Base-by-base conservation (phyloP, 176 grass and related monocot species). In the Juncus inflexus region DNA sequence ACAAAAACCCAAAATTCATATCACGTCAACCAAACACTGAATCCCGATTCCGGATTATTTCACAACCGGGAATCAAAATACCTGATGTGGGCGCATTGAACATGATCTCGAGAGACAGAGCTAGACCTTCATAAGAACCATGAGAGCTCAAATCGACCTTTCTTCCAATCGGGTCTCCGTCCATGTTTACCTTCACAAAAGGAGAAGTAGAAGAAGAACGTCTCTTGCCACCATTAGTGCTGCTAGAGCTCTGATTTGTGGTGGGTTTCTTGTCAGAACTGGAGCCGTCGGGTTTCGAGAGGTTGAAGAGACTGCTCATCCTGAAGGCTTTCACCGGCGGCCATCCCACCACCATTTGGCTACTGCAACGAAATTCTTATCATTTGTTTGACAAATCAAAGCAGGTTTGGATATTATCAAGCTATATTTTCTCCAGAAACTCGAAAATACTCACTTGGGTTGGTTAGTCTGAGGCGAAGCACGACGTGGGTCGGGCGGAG, bases 281-380 rank as follows among this genome's bases (percentile, higher is more conserved):
- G 6, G 52, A 3, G 13, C n/a, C 16, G 16, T 61, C 55, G 9
- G 36, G 60, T 62, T 77, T 82, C 13, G 66, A 82, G 12, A 77
- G 66, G 72, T 77, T 82, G 66, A 82, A 77, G 54, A 82, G 64
- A 65, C 52, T 82, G 72, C 76, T 82, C 73, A 82, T 77, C 66
- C 80, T 75, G 52, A 77, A 77, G 40, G 74, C 58, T 45, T 59
- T 83, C 53, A 83, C 59, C 11, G 80, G 80, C 37, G 80, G 80
- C 80, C 80, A 83, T 60, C 80, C 80, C 51, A 83, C 80, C 49
- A 77, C 80, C 8, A 42, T 35, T 42, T 72, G 80, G 76, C 66
- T 83, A 66, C 65, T 76, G 41, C 40, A 64, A 69, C 19, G 15
- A 15, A 40, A 70, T 7, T 40, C 15, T 42, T 4, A 77, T 43